phyloP scores from a whole-genome alignment of 2,329 filamentous ascomycete species.

The Chalaropsis ovoidea region DNA sequence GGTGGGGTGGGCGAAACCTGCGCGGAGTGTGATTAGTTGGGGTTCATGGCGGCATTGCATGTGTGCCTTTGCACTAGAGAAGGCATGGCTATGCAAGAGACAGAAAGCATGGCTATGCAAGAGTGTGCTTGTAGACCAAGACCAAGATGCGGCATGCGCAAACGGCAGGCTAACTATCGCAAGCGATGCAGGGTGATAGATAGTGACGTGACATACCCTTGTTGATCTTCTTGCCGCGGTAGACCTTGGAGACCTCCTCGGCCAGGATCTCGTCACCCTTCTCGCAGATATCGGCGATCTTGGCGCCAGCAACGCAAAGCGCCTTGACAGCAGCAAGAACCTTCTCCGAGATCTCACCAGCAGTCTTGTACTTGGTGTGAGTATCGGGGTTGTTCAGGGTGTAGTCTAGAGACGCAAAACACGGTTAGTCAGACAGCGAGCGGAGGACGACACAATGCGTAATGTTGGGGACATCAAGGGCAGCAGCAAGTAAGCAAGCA shows the following conservation, averaged over 20 bases:
- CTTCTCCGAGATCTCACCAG: constrained; percentile 88
- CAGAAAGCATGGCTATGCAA: not conserved
- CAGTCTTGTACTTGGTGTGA: constrained; percentile 98
- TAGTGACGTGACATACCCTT: constrained; percentile 57
- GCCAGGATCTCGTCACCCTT: constrained; percentile 90
- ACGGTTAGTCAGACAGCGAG: not conserved
- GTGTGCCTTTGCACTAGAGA: not conserved
- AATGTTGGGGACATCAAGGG: too few species aligned
- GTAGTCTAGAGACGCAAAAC: constrained; percentile 53
- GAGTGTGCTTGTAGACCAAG: too few species aligned
- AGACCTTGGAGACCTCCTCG: constrained; percentile 89
- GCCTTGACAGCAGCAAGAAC: constrained; percentile 75
- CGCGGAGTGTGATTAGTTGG: constrained; percentile 12
- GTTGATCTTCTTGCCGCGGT: constrained; percentile 91
- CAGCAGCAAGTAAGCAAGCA: too few species aligned
- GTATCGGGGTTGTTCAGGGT: constrained; percentile 85
- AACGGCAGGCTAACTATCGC: not conserved
- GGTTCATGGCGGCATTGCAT: not conserved
- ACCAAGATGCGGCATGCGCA: not conserved
- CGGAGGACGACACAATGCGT: not conserved
- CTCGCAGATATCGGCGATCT: constrained; percentile 89
- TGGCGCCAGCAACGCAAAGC: constrained; percentile 70
- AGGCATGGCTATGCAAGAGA: not conserved
- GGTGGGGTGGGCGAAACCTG: constrained; percentile 84
- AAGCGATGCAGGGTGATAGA: not conserved